These are phyloP conservation scores for Buxus sempervirens DNA, from an alignment of 164 flowering plant genomes.

Conservation along the genomic window DNA sequence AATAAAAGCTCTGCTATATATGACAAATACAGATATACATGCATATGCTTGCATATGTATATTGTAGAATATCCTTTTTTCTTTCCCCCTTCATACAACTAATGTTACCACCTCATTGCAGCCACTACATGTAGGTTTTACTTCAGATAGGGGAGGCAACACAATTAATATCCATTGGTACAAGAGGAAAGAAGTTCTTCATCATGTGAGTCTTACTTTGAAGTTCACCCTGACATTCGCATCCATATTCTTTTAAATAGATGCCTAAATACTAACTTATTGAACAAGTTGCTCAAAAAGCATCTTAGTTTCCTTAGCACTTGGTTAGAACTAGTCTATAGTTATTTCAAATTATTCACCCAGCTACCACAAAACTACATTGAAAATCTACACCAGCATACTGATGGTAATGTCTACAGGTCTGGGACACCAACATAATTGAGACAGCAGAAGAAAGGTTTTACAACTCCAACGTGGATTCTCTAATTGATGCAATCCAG, in stretches of 20 bases:
- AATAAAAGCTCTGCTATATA: not conserved
- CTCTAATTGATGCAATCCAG: slow-evolving; percentile 52
- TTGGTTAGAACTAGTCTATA: not conserved
- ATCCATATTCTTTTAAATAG: no score
- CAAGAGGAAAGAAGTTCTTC: slow-evolving; percentile 68
- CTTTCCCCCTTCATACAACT: no score
- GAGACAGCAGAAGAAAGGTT: slow-evolving; percentile 66
- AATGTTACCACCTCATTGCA: slow-evolving; percentile 26
- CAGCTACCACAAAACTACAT: no score
- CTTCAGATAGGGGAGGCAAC: slow-evolving; percentile 77
- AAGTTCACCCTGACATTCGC: not conserved
- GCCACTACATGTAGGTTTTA: slow-evolving; percentile 86
- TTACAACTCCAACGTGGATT: slow-evolving; percentile 46
- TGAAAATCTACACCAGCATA: not conserved
- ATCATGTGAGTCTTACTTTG: slow-evolving; percentile 57
- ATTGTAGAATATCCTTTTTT: not conserved
- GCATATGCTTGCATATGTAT: not conserved
- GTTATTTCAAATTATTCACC: no score
- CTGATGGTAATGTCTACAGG: slow-evolving; percentile 33
- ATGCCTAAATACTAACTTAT: no score
- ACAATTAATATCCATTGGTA: slow-evolving; percentile 85
- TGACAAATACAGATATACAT: not conserved
- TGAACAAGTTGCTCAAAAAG: no score
- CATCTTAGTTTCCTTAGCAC: not conserved
- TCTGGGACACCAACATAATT: slow-evolving; percentile 68